Percentiles rank a stretch among this genome's conserved stretches.
Conservation (phyloP, 805 yeast genomes). For the Ogataea chonburiensis region DNA sequence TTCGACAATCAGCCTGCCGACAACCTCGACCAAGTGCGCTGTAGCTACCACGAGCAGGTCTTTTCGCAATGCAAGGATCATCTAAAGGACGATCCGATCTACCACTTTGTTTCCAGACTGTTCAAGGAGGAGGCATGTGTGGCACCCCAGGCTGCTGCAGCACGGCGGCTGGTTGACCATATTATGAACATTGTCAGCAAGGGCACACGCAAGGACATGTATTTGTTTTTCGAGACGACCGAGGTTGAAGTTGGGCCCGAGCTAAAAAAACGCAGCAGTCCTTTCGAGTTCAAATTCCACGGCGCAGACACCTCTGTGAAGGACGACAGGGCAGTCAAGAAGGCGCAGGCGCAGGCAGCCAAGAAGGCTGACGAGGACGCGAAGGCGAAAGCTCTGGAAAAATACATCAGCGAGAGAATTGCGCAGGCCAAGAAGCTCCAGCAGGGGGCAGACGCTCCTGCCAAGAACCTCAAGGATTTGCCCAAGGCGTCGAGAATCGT, state of each 20-base stretch:
- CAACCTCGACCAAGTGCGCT: constrained; percentile 7
- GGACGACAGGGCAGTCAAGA: neutral
- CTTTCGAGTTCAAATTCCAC: constrained; percentile 4
- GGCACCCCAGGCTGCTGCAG: constrained; percentile 2
- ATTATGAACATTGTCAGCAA: constrained; percentile 5
- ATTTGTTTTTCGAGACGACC: constrained; percentile 4
- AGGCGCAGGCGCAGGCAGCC: neutral
- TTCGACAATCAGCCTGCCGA: neutral
- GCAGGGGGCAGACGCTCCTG: no score
- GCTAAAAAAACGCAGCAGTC: constrained; percentile 5
- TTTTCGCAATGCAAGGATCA: constrained; percentile 14
- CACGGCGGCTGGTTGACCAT: constrained; percentile 4
- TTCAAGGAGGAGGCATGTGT: constrained; percentile 16
- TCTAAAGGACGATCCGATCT: constrained; percentile 11
- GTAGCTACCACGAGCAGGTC: constrained; percentile 15
- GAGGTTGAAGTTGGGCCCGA: constrained; percentile 1
- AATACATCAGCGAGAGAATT: constrained; percentile 5
- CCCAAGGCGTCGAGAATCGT: no score
- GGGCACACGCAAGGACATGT: constrained; percentile 9
- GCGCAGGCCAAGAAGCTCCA: constrained; percentile 3
- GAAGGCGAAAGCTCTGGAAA: constrained; percentile 2
- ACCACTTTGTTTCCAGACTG: constrained; percentile 12
- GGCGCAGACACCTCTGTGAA: neutral
- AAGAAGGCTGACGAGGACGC: constrained; percentile 10
- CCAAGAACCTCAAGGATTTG: no score